Conservation (phyloP, 352 stramenopile species). For the Saprolegnia parasitica region DNA sequence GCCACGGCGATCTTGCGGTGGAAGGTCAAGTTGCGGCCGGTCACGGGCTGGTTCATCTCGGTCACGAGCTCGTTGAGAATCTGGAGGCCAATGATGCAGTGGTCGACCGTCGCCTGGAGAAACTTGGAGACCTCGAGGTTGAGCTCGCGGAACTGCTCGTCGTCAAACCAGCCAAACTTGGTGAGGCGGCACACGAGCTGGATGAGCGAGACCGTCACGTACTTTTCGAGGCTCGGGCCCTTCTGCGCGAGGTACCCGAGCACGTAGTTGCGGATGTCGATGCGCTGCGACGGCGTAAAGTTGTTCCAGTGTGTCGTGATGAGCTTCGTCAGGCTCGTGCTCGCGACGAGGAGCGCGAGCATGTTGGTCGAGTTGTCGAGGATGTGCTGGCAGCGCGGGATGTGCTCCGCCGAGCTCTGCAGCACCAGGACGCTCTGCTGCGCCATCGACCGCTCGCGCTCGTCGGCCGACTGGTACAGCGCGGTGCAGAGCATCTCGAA, state of each 20-base stretch:
- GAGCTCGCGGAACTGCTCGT: conserved; percentile 94
- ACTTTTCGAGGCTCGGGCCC: conserved; percentile 90
- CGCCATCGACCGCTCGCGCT: conserved; percentile 62
- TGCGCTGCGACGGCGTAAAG: conserved; percentile 73
- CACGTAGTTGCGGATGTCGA: conserved; percentile 98
- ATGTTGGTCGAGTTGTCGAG: conserved; percentile 94
- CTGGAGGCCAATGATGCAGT: conserved; percentile 97
- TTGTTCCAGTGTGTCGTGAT: conserved; percentile 97
- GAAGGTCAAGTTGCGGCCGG: conserved; percentile 93
- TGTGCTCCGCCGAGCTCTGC: conserved; percentile 93
- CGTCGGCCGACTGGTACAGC: conserved; percentile 74
- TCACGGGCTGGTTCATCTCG: conserved; percentile 95
- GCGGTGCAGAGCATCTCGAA: conserved; percentile 74
- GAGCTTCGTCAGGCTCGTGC: conserved; percentile 95
- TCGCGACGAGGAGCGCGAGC: conserved; percentile 95
- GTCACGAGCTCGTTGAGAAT: conserved; percentile 98
- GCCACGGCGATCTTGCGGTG: conserved; percentile 97
- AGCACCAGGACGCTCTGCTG: conserved; percentile 81
- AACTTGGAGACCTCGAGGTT: conserved; percentile 98
- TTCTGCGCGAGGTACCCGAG: conserved; percentile 96
- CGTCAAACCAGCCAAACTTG: conserved; percentile 99
- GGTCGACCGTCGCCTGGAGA: conserved; percentile 93
- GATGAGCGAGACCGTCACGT: conserved; percentile 93
- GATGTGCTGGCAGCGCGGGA: conserved; percentile 98
- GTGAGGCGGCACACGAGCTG: conserved; percentile 97